Base-by-base conservation (phyloP, 306 rosid genomes). In the Vicia sativa region DNA sequence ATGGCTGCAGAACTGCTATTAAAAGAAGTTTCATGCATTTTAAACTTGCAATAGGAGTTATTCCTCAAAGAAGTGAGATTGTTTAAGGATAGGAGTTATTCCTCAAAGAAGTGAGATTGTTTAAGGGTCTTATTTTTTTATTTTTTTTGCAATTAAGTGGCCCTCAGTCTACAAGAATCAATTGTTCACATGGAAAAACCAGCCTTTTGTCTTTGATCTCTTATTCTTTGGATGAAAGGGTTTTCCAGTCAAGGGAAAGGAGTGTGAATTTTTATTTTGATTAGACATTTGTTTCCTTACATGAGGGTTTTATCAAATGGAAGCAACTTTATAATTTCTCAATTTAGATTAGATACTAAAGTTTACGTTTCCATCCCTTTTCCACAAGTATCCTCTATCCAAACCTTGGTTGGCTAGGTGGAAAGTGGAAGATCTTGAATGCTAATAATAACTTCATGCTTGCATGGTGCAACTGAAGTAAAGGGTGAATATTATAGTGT, bases 381-480 rank as follows among this genome's bases (percentile, higher is more conserved):
- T 43, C 68, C 23, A 7, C 39, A 26, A 34, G 13, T 8, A 5
- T 60, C n/a, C 42, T 56, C 29, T 19, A 61, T 37, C 42, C 43
- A 60, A 38, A 35, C 58, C 65, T 65, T 74, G 46, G 60, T 31
- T 55, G 60, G 26, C 19, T 43, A 28, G 65, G 23, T 65, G 39
- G 58, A 43, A 35, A 35, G 25, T 56, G 45, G 74, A 60, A 19
- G 39, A 37, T 67, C 39, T 67, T 49, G 55, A 59, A 48, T 35
- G 55, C 23, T 6, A 66, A 46, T n/a, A n/a, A n/a, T 34, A 65
- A 19, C 65, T 41, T 49, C 58, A 18, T 16, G 18, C 35, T 45
- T 67, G 41, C 42, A 7, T 46, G 56, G 64, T 52, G 57, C 23
- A 19, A 39, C 21, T 1, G 41, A 39, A 68, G 42, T 49, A 42